Conservation (phyloP, 164 flowering plant species). For the Kalanchoe fedtschenkoi region DNA sequence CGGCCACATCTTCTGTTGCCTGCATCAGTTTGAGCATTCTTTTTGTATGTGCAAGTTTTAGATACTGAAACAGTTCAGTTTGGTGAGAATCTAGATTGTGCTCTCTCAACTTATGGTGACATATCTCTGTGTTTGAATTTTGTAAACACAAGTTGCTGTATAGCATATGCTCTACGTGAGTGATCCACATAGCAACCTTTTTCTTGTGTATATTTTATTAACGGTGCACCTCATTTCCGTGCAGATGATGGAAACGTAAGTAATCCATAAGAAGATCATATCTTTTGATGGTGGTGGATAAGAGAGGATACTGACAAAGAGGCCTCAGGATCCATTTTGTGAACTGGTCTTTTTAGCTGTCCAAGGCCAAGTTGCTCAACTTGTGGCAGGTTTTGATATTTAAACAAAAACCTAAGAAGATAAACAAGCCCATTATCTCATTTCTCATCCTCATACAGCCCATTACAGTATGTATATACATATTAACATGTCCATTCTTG, state of each 20-base stretch:
- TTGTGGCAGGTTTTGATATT: neutral
- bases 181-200: neutral
- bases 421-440: neutral
- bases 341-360: neutral
- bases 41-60: too few species aligned
- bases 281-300: neutral
- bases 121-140: neutral
- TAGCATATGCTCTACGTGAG: too few species aligned
- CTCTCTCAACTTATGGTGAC: too few species aligned
- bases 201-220: too few species aligned
- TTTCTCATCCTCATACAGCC: too few species aligned
- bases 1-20: too few species aligned
- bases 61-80: neutral
- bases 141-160: neutral
- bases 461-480: too few species aligned
- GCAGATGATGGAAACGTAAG: neutral
- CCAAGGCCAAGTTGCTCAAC: neutral
- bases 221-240: too few species aligned
- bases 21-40: too few species aligned
- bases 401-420: neutral
- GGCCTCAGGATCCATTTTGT: neutral
- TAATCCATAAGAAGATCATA: neutral
- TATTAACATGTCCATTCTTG: too few species aligned
- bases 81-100: too few species aligned
- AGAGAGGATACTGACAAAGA: neutral